phyloP scores from a whole-genome alignment of 208 protist species.

The Crithidia expoeki region DNA sequence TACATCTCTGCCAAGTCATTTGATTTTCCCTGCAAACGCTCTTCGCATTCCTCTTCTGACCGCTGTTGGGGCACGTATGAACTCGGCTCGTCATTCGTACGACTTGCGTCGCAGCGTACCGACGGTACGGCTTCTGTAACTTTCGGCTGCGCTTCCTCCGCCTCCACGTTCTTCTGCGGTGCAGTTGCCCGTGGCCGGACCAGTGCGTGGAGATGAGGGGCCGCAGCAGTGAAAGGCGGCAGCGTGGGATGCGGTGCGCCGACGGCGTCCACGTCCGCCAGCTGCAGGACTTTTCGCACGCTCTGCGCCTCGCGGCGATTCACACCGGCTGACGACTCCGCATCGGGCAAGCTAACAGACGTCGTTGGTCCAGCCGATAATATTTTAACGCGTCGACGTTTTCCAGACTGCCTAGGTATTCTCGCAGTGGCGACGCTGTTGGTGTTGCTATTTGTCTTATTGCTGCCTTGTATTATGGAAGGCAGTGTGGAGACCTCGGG shows the following conservation, averaged over 20 bases:
- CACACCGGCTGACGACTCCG: background rate
- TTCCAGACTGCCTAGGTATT: background rate
- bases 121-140: too few relatives aligned
- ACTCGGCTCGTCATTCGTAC: too few relatives aligned
- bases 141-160: too few relatives aligned
- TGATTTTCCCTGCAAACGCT: too few relatives aligned
- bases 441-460: background rate
- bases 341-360: background rate
- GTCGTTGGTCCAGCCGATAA: background rate
- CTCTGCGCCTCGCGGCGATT: slow-evolving; percentile 5
- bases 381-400: background rate
- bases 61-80: too few relatives aligned
- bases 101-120: too few relatives aligned
- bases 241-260: background rate
- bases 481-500: background rate
- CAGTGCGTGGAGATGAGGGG: too few relatives aligned
- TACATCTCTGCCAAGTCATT: too few relatives aligned
- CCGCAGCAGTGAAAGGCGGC: background rate
- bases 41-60: too few relatives aligned
- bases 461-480: background rate
- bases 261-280: background rate
- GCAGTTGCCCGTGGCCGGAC: too few relatives aligned
- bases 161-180: too few relatives aligned
- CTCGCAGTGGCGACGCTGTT: background rate
- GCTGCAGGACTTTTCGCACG: background rate